A percentile compares a stretch with the other conserved stretches of the same genome.
These are phyloP conservation scores for Macrocybe sp. DNA, from an alignment of 1,284 basidiomycete genomes.

Conservation along the genomic window DNA sequence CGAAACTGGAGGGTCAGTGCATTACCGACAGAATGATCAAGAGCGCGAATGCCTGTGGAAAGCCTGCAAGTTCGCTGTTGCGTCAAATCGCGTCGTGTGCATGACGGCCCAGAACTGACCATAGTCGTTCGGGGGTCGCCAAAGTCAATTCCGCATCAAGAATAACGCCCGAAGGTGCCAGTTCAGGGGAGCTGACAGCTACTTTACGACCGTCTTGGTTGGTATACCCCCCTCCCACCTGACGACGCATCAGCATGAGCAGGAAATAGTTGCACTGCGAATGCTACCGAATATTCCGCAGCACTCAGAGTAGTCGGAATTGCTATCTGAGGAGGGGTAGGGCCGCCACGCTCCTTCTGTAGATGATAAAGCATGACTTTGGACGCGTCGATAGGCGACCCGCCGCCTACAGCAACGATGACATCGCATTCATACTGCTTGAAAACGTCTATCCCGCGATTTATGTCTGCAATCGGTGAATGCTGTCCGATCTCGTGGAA, in stretches of 20 bases:
- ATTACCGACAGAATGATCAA: constrained; percentile 75
- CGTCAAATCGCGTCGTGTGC: constrained; percentile 3
- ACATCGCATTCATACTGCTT: constrained; percentile 56
- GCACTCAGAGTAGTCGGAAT: constrained; percentile 81
- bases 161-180: constrained; percentile 69
- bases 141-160: constrained; percentile 75
- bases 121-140: constrained; percentile 69
- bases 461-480: constrained; percentile 66
- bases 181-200: constrained; percentile 44
- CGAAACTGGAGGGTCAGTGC: background rate
- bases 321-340: constrained; percentile 53
- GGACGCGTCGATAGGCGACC: constrained; percentile 74
- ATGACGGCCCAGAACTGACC: constrained; percentile 35
- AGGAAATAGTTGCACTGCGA: background rate
- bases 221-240: constrained; percentile 72
- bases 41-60: constrained; percentile 69
- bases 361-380: constrained; percentile 65
- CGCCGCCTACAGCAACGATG: constrained; percentile 73
- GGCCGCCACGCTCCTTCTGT: constrained; percentile 48
- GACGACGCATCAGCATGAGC: constrained; percentile 3
- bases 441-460: constrained; percentile 55
- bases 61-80: constrained; percentile 40
- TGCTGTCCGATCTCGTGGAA: constrained; percentile 78
- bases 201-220: constrained; percentile 68
- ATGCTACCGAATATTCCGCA: constrained; percentile 66